Base-by-base conservation (phyloP, 768 basidiomycete species). In the Leccinum arenicola region DNA sequence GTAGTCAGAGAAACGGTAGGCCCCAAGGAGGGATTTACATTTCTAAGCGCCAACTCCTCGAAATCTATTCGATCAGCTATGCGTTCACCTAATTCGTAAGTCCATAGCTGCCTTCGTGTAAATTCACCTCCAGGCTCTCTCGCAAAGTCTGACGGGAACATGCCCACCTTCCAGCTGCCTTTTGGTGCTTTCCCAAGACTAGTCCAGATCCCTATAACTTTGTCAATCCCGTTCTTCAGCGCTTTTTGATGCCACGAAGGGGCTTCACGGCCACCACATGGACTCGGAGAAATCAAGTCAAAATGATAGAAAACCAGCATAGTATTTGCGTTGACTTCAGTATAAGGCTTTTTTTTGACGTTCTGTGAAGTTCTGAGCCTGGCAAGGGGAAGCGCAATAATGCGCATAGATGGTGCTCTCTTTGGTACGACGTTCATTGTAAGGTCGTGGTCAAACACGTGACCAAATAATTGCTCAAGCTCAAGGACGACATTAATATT, bases 1-100 rank as follows among this genome's bases (percentile, higher is more conserved):
- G 60, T 51, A 67, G 68, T 40, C 73, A 62, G 31, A 38, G 70
- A 63, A 12, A 83, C 58, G 1, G 76, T 70, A n/a, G 88, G 88
- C 0, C 84, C 88, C 50, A 87, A 65, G 10, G 87, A 83, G 17
- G 88, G 84, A 65, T 92, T 87, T 33, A 93, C 74, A 33, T 82
- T 79, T 70, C 89, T 89, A 65, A 93, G 76, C 8, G 85, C 86
- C 36, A 88, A 77, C 70, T 93, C 91, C 71, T 93, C 91, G 63
- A 91, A 92, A 53, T 91, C 91, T 61, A 91, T 77, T 21, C 82
- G 78, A 71, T 91, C 87, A 21, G 87, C 77, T 2, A 91, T 70
- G 21, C 82, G 82, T 74, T 91, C 86, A 25, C 91, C 91, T 40
- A 79, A 74, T 62, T 80, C 73, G 68, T 84, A 88, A 12, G 82